Conservation (phyloP, 2,329 filamentous ascomycete species). For the Trichophyton benhamiae region DNA sequence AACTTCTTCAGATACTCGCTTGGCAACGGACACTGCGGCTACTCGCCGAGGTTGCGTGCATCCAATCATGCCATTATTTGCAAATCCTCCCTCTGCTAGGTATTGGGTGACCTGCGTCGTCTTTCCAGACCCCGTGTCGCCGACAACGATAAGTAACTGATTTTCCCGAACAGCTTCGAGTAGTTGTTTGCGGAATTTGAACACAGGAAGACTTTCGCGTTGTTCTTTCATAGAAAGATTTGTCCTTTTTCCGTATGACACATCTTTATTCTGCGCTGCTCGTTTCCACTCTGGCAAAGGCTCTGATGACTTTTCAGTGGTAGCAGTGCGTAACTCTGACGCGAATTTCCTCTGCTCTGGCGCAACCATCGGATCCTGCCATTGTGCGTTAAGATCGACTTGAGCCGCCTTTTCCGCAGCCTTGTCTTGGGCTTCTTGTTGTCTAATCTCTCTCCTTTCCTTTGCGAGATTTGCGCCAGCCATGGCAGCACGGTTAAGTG, state of each 20-base stretch:
- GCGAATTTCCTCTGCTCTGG: slow-evolving; percentile 81
- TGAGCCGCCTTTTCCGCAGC: slow-evolving; percentile 60
- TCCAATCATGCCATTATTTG: slow-evolving; percentile 76
- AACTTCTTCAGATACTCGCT: slow-evolving; percentile 91
- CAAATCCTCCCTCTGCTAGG: slow-evolving; percentile 82
- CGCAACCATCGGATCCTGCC: slow-evolving; percentile 92
- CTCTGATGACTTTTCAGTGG: slow-evolving; percentile 47
- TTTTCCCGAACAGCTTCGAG: slow-evolving; percentile 78
- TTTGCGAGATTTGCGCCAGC: slow-evolving; percentile 78
- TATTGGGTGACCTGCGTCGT: slow-evolving; percentile 96
- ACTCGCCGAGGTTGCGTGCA: slow-evolving; percentile 96
- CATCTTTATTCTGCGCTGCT: slow-evolving; percentile 64
- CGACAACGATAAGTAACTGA: slow-evolving; percentile 88
- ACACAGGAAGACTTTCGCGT: slow-evolving; percentile 79
- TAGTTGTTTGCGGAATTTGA: slow-evolving; percentile 71
- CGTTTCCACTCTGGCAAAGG: slow-evolving; percentile 86
- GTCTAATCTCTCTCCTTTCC: slow-evolving; percentile 75
- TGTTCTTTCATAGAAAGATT: slow-evolving; percentile 91
- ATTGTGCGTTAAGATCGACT: slow-evolving; percentile 76
- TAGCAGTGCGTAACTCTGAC: slow-evolving; percentile 62
- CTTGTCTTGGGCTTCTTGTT: slow-evolving; percentile 74
- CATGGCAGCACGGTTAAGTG: slow-evolving; percentile 92
- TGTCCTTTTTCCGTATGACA: slow-evolving; percentile 73
- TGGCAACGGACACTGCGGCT: slow-evolving; percentile 92
- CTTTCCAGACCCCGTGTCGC: slow-evolving; percentile 94